Evolutionary conservation across 208 protist genomes (phyloP).

Genomic region (Trypanosoma caninum): DNA sequence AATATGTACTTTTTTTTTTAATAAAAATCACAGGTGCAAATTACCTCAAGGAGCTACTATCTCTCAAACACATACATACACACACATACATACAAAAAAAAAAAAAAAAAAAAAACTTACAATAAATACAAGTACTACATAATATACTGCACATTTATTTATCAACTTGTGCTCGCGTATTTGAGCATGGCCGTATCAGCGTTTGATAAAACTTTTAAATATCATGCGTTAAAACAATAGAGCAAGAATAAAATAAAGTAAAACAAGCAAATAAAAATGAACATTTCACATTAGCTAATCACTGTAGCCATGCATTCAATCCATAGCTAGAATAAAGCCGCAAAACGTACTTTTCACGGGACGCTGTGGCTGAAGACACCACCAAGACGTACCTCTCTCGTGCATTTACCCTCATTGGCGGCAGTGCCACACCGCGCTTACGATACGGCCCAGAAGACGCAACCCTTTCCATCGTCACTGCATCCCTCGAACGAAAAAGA

Average conservation of each 20-base stretch:
- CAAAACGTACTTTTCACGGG: slow-evolving; percentile 56
- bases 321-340: slow-evolving; percentile 51
- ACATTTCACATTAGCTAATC: slow-evolving; percentile 13
- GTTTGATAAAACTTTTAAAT: slow-evolving; percentile 15
- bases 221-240: background rate
- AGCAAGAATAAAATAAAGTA: background rate
- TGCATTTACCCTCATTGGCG: slow-evolving; percentile 41
- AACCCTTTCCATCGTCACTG: slow-evolving; percentile 52
- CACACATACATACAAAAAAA: too few relatives aligned
- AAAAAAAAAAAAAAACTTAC: too few relatives aligned
- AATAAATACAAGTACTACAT: too few relatives aligned
- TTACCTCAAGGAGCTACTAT: too few relatives aligned
- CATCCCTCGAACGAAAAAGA: slow-evolving; percentile 48
- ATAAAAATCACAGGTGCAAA: too few relatives aligned
- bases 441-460: slow-evolving; percentile 45
- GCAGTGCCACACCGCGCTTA: slow-evolving; percentile 32
- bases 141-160: too few relatives aligned
- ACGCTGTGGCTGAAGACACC: slow-evolving; percentile 38
- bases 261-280: slow-evolving; percentile 9
- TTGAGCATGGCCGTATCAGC: too few relatives aligned
- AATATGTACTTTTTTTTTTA: too few relatives aligned
- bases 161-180: too few relatives aligned
- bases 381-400: slow-evolving; percentile 54
- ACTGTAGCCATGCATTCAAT: slow-evolving; percentile 30
- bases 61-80: too few relatives aligned